Conservation (phyloP, 2,329 filamentous ascomycete species). For the Ceratocystis variospora region DNA sequence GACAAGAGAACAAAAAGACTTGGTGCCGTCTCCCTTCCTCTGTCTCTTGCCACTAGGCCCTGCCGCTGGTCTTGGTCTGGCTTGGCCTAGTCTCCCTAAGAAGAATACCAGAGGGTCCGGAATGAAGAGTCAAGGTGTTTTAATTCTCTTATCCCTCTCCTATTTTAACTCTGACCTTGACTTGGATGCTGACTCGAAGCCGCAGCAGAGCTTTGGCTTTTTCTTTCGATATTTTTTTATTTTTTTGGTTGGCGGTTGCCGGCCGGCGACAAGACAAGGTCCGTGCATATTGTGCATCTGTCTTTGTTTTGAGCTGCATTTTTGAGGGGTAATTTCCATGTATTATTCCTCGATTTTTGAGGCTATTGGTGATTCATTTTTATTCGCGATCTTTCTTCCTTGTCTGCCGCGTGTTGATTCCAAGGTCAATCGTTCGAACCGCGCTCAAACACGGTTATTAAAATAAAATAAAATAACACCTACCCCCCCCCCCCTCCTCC, state of each 20-base stretch:
- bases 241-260: background rate
- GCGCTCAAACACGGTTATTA: too few species aligned
- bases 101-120: background rate
- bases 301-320: background rate
- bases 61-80: background rate
- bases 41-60: background rate
- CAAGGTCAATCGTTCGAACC: too few species aligned
- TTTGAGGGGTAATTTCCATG: background rate
- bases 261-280: background rate
- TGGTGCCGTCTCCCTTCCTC: background rate
- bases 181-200: background rate
- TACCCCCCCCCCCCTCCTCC: too few species aligned
- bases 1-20: too few species aligned
- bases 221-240: background rate
- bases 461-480: too few species aligned
- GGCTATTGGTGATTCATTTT: too few species aligned
- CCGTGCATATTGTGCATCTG: background rate
- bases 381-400: too few species aligned
- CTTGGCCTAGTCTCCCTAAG: background rate
- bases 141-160: background rate
- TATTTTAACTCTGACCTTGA: background rate
- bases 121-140: background rate
- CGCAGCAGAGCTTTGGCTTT: background rate
- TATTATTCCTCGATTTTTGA: background rate
- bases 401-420: too few species aligned